Base-by-base conservation (phyloP, 176 grass and related monocot species). In the Elymus sibiricus region DNA sequence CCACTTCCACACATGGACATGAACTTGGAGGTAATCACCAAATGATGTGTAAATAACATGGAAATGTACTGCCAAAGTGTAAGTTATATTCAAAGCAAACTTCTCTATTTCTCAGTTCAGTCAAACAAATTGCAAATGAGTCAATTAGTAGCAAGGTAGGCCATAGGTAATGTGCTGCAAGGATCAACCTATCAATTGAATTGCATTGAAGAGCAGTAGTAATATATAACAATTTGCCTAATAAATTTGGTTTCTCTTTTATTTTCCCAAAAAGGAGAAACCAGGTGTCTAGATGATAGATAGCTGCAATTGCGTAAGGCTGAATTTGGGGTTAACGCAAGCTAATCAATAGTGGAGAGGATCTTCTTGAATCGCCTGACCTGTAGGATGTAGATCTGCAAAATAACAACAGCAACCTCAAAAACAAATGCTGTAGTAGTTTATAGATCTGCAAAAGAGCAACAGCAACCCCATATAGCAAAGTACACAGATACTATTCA, bases 201-300 rank as follows among this genome's bases (percentile, higher is more conserved):
- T 14, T 70, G 38, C 19, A 39, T 40, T 70, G 12, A 70, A 70
- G 38, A 40, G 21, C 9, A 40, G 2, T 70, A 12, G 21, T 70
- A 24, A 70, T 13, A 64, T 28, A 16, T 6, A 64, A 65, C 27
- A 32, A 66, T 16, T 40, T 70, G 35, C 12, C 4, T 5, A 39
- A 70, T 2, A 22, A 10, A 74, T 28, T 46, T 74, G 14, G 42
- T 56, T 56, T 56, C 53, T 56, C 53, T 22, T 58, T 58, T 58
- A 58, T 58, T 58, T 58, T 58, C 15, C 25, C 25, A 51, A 5
- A 27, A 75, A 49, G 7, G 42, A 29, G 14, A 75, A 56, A 37
- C 4, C 32, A 44, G 79, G 86, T 43, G 31, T 78, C 14, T 56
- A 82, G 62, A 66, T 79, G 72, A 79, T 11, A 38, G 17, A 40